These are phyloP conservation scores for Trichoderma sp. DNA, from an alignment of 2,329 filamentous ascomycete species.

Conservation along the genomic window DNA sequence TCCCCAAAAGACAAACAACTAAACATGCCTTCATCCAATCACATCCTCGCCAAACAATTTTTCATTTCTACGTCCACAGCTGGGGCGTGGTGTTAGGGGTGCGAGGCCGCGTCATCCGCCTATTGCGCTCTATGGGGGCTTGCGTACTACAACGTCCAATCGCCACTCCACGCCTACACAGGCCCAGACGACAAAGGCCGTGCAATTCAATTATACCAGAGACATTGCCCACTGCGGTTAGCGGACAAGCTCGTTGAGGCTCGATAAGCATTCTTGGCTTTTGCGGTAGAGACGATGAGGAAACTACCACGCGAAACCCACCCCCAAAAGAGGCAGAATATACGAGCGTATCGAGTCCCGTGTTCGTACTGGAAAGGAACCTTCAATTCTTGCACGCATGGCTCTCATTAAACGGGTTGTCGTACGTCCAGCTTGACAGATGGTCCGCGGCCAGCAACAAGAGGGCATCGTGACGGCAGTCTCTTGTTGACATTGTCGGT, in stretches of 20 bases:
- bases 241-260: background rate
- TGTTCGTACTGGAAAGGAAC: background rate
- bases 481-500: background rate
- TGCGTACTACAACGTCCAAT: constrained; percentile 20
- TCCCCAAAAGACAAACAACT: background rate
- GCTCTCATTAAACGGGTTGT: background rate
- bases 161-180: constrained; percentile 10
- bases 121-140: constrained; percentile 4
- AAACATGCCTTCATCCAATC: constrained; percentile 9
- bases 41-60: background rate
- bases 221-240: background rate
- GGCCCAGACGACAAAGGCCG: background rate
- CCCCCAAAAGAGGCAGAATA: background rate
- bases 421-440: background rate
- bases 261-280: background rate
- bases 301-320: background rate
- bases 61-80: constrained; percentile 12
- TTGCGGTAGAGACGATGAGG: background rate
- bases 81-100: constrained; percentile 17
- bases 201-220: background rate
- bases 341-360: background rate
- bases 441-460: background rate
- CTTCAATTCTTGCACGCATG: background rate
- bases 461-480: background rate
- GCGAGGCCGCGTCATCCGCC: constrained; percentile 24